phyloP scores from a whole-genome alignment of 1,284 basidiomycete species.

The Ustilago sp. region DNA sequence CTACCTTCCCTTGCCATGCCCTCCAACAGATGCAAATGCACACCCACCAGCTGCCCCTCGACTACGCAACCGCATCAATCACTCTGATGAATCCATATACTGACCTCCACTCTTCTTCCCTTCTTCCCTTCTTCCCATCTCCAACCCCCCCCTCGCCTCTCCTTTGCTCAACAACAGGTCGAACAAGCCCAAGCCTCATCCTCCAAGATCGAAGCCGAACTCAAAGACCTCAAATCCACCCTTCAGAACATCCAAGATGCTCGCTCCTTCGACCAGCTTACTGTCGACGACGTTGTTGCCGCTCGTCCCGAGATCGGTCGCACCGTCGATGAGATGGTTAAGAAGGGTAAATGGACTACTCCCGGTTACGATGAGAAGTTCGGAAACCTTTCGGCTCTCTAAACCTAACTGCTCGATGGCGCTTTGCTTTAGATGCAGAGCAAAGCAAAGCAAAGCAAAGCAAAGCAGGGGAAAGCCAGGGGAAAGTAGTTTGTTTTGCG shows the following conservation, averaged over 20 bases:
- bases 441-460: neutral
- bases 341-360: conserved; percentile 99
- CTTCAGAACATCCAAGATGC: conserved; percentile 98
- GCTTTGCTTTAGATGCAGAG: neutral
- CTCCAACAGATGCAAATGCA: conserved; percentile 2
- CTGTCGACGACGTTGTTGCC: conserved; percentile 88
- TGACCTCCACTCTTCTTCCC: conserved; percentile 12
- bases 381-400: conserved; percentile 66
- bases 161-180: conserved; percentile 74
- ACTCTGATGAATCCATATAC: conserved; percentile 2
- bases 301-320: conserved; percentile 93
- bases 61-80: neutral
- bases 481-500: neutral
- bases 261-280: conserved; percentile 96
- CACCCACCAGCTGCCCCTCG: neutral
- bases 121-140: too few relatives aligned
- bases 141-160: too few relatives aligned
- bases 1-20: neutral
- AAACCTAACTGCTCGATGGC: conserved; percentile 9
- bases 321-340: conserved; percentile 95
- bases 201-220: conserved; percentile 89
- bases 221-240: conserved; percentile 91
- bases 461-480: neutral
- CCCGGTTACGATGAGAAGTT: conserved; percentile 70
- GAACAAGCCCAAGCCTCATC: conserved; percentile 91